Evolutionary conservation across 2,329 filamentous ascomycete species (phyloP).

Genomic region (Ophiostoma triangulosporum): DNA sequence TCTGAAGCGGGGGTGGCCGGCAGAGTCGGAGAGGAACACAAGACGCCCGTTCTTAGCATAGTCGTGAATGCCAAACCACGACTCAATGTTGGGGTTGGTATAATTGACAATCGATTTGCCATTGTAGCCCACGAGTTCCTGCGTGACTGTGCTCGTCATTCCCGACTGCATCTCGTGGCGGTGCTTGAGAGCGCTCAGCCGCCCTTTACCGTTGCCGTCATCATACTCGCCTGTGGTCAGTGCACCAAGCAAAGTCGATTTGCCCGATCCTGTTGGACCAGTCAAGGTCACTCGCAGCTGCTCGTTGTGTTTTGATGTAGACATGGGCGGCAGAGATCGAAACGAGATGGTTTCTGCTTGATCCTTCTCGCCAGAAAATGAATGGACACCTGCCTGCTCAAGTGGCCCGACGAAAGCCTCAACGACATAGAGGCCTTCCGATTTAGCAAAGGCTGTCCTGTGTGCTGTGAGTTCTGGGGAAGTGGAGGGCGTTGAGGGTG

Average conservation of each 20-base stretch:
- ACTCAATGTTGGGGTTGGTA: slow-evolving; percentile 70
- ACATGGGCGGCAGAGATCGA: not conserved
- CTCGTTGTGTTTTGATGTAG: slow-evolving; percentile 24
- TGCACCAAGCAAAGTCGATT: slow-evolving; percentile 80
- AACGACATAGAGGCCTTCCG: slow-evolving; percentile 57
- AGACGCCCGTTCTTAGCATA: slow-evolving; percentile 59
- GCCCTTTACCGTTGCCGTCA: slow-evolving; percentile 82
- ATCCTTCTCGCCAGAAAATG: not conserved
- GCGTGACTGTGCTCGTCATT: slow-evolving; percentile 85
- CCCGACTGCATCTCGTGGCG: slow-evolving; percentile 86
- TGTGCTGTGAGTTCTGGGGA: not conserved
- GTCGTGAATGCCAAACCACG: slow-evolving; percentile 90
- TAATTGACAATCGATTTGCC: slow-evolving; percentile 59
- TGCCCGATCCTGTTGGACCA: slow-evolving; percentile 81
- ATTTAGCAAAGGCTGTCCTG: not conserved
- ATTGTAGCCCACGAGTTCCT: slow-evolving; percentile 81
- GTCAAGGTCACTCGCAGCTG: slow-evolving; percentile 80
- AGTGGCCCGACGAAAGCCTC: slow-evolving; percentile 80
- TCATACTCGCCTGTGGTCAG: slow-evolving; percentile 79
- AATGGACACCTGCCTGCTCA: not conserved
- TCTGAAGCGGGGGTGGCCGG: slow-evolving; percentile 77
- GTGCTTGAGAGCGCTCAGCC: slow-evolving; percentile 79
- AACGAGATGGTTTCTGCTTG: not conserved
- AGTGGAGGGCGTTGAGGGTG: not conserved
- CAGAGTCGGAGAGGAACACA: slow-evolving; percentile 83